Evolutionary conservation across 768 basidiomycete species (phyloP).

Genomic region (Collybia sp.): DNA sequence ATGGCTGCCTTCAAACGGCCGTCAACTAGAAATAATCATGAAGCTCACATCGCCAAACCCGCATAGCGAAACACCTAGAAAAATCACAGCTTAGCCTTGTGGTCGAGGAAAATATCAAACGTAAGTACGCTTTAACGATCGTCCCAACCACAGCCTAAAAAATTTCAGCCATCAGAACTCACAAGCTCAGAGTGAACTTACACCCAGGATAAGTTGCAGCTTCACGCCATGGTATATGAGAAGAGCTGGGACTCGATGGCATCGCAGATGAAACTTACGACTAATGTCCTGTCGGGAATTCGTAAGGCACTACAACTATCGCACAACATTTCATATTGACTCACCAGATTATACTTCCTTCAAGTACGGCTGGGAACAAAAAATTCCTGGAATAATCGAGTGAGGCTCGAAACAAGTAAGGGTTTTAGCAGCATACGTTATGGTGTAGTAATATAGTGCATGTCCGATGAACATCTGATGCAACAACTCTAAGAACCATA

Average conservation of each 20-base stretch:
- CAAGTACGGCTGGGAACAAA: conserved; percentile 17
- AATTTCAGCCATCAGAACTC: background rate
- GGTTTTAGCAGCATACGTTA: conserved; percentile 35
- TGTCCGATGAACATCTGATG: conserved; percentile 52
- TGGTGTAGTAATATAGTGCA: conserved; percentile 46
- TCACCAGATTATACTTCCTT: conserved; percentile 29
- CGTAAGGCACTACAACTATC: background rate
- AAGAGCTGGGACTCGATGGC: background rate
- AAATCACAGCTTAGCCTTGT: background rate
- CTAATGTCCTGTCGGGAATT: conserved; percentile 21
- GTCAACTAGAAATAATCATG: background rate
- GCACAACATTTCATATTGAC: conserved; percentile 5
- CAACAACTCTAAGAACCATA: conserved; percentile 29
- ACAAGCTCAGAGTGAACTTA: conserved; percentile 13
- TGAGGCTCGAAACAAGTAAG: conserved; percentile 3
- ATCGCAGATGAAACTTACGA: conserved; percentile 22
- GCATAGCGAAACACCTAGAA: conserved; percentile 48
- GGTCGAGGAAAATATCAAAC: background rate
- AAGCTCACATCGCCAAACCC: conserved; percentile 56
- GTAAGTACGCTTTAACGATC: conserved; percentile 50
- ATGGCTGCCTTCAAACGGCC: conserved; percentile 2
- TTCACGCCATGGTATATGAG: conserved; percentile 3
- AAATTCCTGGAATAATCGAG: conserved; percentile 28
- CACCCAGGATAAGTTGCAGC: conserved; percentile 30
- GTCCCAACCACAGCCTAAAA: conserved; percentile 40